phyloP scores from a whole-genome alignment of 1,284 basidiomycete species.

The Ceratobasidium sp. region DNA sequence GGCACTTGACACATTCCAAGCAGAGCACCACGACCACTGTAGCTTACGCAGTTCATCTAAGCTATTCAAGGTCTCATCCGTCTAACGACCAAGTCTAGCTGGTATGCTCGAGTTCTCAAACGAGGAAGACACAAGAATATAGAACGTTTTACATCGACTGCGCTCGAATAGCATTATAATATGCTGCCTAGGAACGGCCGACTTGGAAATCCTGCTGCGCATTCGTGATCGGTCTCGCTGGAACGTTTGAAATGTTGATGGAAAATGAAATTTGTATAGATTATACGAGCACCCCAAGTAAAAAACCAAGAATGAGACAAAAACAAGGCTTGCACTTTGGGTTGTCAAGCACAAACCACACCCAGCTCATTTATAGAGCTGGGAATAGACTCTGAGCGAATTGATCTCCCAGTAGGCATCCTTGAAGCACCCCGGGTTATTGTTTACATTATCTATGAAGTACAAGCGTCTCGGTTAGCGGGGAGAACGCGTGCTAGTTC shows the following conservation, averaged over 20 bases:
- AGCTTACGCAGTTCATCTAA: background rate
- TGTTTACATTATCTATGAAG: conserved; percentile 62
- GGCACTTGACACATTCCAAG: background rate
- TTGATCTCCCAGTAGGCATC: conserved; percentile 74
- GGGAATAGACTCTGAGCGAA: conserved; percentile 52
- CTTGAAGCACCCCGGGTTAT: conserved; percentile 67
- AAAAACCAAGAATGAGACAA: background rate
- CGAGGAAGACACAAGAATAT: background rate
- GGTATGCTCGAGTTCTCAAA: background rate
- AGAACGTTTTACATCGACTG: background rate
- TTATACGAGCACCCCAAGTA: background rate
- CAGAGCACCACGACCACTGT: background rate
- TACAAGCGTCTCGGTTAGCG: conserved; percentile 4
- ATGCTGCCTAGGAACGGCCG: background rate
- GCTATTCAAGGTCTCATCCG: background rate
- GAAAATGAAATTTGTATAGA: background rate
- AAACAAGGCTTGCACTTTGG: background rate
- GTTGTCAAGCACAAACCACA: background rate
- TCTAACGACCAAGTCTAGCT: background rate
- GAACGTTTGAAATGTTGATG: background rate
- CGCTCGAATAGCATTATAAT: background rate
- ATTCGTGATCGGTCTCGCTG: background rate
- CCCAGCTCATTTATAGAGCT: background rate
- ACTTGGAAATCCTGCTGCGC: background rate
- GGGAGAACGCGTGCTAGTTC: too few species aligned